phyloP scores from a whole-genome alignment of 345 rosid genomes.

The Adansonia digitata region DNA sequence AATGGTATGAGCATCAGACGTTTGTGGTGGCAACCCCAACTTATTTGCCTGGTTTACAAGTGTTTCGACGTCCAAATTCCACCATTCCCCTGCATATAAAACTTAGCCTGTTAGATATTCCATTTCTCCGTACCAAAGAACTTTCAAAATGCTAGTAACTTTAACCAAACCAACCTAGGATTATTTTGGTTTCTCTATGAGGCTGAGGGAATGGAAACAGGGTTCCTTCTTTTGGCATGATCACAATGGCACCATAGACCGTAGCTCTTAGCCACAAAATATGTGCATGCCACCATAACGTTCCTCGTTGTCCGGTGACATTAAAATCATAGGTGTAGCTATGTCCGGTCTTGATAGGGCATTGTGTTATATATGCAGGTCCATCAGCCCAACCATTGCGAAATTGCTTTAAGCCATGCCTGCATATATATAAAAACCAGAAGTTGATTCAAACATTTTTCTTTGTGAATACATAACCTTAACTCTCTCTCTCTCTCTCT shows the following conservation, averaged over 20 bases:
- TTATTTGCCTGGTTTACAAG: constrained; percentile 51
- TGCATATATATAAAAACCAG: constrained; percentile 9
- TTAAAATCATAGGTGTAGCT: constrained; percentile 60
- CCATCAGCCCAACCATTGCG: constrained; percentile 95
- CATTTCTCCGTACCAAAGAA: not conserved
- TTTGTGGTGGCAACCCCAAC: constrained; percentile 40
- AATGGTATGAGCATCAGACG: constrained; percentile 58
- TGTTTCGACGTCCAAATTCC: constrained; percentile 49
- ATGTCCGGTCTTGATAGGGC: constrained; percentile 80
- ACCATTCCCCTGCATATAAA: constrained; percentile 50
- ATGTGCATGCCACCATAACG: constrained; percentile 98
- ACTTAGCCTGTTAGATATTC: not conserved
- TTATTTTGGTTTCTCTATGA: constrained; percentile 48
- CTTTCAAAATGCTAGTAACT: not conserved
- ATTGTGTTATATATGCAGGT: constrained; percentile 86
- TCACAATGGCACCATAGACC: constrained; percentile 77
- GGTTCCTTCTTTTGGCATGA: constrained; percentile 55
- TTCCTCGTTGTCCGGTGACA: constrained; percentile 74
- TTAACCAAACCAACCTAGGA: constrained; percentile 47
- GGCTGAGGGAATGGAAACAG: constrained; percentile 73
- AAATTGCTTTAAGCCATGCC: constrained; percentile 90
- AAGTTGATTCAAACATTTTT: not conserved
- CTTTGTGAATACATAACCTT: too few relatives aligned
- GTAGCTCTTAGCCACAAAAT: constrained; percentile 97
- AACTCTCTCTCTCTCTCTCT: too few relatives aligned